A percentile compares a stretch with the other conserved stretches of the same genome.
Conservation (phyloP, 805 yeast species). For the Ogataea zsoltii region DNA sequence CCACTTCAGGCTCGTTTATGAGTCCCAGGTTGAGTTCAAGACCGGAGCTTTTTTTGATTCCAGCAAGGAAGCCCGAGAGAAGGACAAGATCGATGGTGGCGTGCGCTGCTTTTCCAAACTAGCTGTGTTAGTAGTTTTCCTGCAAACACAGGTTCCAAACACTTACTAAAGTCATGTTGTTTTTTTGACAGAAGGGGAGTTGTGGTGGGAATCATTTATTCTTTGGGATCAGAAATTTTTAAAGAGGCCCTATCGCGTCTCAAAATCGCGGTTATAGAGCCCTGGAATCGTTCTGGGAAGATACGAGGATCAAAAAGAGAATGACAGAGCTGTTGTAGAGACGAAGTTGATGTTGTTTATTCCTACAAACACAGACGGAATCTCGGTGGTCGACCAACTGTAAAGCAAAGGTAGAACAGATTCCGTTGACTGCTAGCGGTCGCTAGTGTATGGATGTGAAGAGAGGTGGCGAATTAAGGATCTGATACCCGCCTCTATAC, state of each 20-base stretch:
- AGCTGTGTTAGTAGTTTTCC: not conserved
- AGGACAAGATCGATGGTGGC: constrained; percentile 58
- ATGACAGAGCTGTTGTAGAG: too few relatives aligned
- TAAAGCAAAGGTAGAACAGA: too few relatives aligned
- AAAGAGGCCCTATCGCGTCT: not conserved
- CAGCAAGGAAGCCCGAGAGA: constrained; percentile 68
- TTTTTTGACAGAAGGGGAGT: not conserved
- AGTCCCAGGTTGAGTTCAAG: constrained; percentile 55
- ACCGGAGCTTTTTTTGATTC: constrained; percentile 72
- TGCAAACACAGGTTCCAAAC: too few relatives aligned
- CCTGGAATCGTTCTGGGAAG: not conserved
- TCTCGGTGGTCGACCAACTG: too few relatives aligned
- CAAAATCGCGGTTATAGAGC: constrained; percentile 6
- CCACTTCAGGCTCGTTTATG: constrained; percentile 47
- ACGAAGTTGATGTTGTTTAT: too few relatives aligned
- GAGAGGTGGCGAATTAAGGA: too few relatives aligned
- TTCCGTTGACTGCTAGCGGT: too few relatives aligned
- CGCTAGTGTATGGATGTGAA: too few relatives aligned
- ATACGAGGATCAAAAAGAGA: not conserved
- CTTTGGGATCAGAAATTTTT: not conserved
- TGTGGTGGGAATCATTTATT: not conserved
- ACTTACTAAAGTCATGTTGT: constrained; percentile 15
- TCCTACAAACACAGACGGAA: too few relatives aligned
- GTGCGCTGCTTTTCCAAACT: constrained; percentile 55
- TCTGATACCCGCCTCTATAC: too few relatives aligned